These are phyloP conservation scores for Solanum ossicruentum DNA, from an alignment of 257 asterid species.

Conservation along the genomic window DNA sequence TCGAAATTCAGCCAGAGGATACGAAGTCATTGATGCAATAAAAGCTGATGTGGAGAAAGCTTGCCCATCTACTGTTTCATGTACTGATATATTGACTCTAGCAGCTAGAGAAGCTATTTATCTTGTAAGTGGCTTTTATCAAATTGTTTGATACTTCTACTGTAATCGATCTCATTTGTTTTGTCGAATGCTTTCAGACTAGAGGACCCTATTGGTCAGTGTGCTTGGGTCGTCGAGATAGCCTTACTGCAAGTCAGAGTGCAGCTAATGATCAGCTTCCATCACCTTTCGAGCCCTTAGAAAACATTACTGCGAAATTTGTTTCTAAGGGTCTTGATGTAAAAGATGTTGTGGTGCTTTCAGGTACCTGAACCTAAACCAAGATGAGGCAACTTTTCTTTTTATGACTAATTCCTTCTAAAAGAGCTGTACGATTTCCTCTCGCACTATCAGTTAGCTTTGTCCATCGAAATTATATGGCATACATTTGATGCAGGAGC, in stretches of 20 bases:
- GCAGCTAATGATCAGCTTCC: conserved; percentile 63
- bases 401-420: background rate
- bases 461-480: background rate
- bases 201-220: conserved; percentile 63
- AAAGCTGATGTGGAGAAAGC: conserved; percentile 54
- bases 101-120: conserved; percentile 62
- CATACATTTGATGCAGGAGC: conserved; percentile 32
- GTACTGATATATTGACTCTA: conserved; percentile 57
- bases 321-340: conserved; percentile 43
- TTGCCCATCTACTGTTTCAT: conserved; percentile 60
- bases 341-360: conserved; percentile 60
- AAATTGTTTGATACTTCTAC: background rate
- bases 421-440: background rate
- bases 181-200: conserved; percentile 5
- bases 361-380: conserved; percentile 20
- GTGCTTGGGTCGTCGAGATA: conserved; percentile 64
- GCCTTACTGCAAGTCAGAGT: conserved; percentile 38
- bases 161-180: background rate
- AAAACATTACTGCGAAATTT: conserved; percentile 51
- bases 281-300: conserved; percentile 48
- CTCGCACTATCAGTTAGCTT: background rate
- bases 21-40: conserved; percentile 55
- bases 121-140: conserved; percentile 21
- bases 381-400: background rate
- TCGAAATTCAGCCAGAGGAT: conserved; percentile 54